These are phyloP conservation scores for Urochloa ruziziensis DNA, from an alignment of 176 grass and related monocot species.

Conservation along the genomic window DNA sequence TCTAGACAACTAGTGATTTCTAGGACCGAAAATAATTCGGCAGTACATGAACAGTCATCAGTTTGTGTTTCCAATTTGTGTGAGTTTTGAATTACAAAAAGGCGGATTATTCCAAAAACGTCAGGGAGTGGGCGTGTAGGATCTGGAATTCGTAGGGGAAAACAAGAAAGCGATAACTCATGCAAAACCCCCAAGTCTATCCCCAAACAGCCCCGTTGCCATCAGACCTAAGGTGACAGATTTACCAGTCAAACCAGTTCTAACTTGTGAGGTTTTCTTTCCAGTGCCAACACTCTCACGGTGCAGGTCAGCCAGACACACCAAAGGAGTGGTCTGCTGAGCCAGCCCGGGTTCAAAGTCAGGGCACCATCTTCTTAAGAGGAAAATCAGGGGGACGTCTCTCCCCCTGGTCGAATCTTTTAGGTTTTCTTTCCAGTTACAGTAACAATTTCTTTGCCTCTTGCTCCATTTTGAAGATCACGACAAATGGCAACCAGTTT, in stretches of 20 bases:
- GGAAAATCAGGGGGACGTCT: too few species aligned
- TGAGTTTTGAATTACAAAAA: neutral
- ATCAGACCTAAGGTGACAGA: neutral
- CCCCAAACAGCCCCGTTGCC: neutral
- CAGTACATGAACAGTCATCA: neutral
- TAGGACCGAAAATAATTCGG: neutral
- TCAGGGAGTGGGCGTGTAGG: neutral
- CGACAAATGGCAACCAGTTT: neutral
- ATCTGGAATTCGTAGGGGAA: too few species aligned
- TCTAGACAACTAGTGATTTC: neutral
- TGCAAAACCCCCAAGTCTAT: neutral
- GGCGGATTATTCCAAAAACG: neutral
- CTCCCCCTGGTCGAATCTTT: too few species aligned
- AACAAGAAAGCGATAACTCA: neutral
- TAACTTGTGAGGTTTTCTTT: constrained; percentile 6
- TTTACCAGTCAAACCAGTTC: constrained; percentile 1
- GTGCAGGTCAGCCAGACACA: too few species aligned
- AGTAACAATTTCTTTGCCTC: too few species aligned
- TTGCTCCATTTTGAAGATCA: neutral
- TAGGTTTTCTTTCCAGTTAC: neutral
- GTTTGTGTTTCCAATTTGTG: neutral
- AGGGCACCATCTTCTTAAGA: too few species aligned
- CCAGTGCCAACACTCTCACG: neutral
- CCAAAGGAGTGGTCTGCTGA: too few species aligned
- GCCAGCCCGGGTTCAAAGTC: too few species aligned